Base-by-base conservation (phyloP, 2,329 filamentous ascomycete species). In the Paracamarosporium sp. region DNA sequence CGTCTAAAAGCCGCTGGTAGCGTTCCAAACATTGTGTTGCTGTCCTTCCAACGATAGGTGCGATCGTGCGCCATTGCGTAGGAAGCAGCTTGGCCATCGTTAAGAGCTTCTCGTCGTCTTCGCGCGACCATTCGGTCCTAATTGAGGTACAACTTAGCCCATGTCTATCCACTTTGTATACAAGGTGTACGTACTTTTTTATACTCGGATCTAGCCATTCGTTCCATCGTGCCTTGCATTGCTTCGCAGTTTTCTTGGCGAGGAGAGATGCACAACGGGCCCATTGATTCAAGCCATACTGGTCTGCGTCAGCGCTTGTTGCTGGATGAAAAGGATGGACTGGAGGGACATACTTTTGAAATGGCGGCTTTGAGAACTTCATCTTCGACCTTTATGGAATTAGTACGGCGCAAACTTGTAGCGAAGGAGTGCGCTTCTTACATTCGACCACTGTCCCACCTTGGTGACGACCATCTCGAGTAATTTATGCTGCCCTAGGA, bases 191-290 rank as follows among this genome's bases (percentile, higher is more conserved):
- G n/a, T n/a, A n/a, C n/a, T 99, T 99, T 73, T 94, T 91, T 82
- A 99, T 98, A 75, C 91, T 92, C 20, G 95, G 95, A 74, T 99
- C 95, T 66, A 99, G 86, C 94, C 95, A 99, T 85, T 99, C 94
- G 76, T 90, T 88, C 95, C 95, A 99, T 81, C 95, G 86, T 60
- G 95, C 94, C 82, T 99, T 99, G 87, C 95, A 99, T 82, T 99
- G 95, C 82, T 99, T 99, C 50, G 95, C 89, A 30, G 95, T 98
- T 62, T 99, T 99, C 73, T 96, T 92, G 75, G 94, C 94, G 65
- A 99, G 89, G 64, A 99, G 87, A 57, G 95, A 98, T 55, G 95
- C 97, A 63, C 98, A 95, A 78, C 95, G 94, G 75, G 95, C 94
- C 95, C 95, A 99, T 80, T 99, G 95, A 60, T 79, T 78, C 38